Percentiles rank a stretch among this genome's conserved stretches.
Conservation (phyloP, 2,329 filamentous ascomycete genomes). For the Trichoderma brevicompactum region DNA sequence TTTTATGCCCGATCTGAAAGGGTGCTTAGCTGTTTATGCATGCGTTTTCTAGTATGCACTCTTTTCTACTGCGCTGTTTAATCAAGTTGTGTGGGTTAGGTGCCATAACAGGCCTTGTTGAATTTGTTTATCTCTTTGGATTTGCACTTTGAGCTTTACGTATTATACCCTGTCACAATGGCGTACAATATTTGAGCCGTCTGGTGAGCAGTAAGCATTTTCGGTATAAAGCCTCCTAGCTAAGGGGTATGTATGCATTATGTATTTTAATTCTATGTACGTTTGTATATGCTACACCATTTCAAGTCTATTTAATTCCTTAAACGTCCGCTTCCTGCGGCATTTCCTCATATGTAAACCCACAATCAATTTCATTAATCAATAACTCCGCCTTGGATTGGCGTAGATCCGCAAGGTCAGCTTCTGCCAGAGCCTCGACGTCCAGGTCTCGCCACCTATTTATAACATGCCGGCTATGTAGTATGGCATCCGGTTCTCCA, state of each 20-base stretch:
- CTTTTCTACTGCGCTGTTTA: too few species aligned
- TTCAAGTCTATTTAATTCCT: background rate
- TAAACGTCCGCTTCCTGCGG: slow-evolving; percentile 13
- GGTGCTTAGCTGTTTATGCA: too few species aligned
- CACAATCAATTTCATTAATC: slow-evolving; percentile 42
- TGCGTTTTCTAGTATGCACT: too few species aligned
- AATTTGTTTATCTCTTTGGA: too few species aligned
- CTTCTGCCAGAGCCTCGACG: slow-evolving; percentile 31
- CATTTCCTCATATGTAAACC: slow-evolving; percentile 42
- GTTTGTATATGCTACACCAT: slow-evolving; percentile 6
- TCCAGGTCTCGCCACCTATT: slow-evolving; percentile 42
- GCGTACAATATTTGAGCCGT: too few species aligned
- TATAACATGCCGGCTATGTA: slow-evolving; percentile 32
- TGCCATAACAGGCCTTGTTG: too few species aligned
- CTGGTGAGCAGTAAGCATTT: too few species aligned
- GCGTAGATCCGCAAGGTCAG: slow-evolving; percentile 31
- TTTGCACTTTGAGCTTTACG: too few species aligned
- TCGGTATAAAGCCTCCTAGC: too few species aligned
- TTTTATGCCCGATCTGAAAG: background rate
- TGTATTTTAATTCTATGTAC: background rate
- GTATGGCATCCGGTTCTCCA: slow-evolving; percentile 24
- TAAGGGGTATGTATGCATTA: background rate
- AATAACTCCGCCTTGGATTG: slow-evolving; percentile 38
- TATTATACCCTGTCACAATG: too few species aligned
- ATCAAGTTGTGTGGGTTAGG: too few species aligned